These are phyloP conservation scores for Lichtheimia ramosa DNA, from an alignment of 371 early-diverging fungal species.

Conservation along the genomic window DNA sequence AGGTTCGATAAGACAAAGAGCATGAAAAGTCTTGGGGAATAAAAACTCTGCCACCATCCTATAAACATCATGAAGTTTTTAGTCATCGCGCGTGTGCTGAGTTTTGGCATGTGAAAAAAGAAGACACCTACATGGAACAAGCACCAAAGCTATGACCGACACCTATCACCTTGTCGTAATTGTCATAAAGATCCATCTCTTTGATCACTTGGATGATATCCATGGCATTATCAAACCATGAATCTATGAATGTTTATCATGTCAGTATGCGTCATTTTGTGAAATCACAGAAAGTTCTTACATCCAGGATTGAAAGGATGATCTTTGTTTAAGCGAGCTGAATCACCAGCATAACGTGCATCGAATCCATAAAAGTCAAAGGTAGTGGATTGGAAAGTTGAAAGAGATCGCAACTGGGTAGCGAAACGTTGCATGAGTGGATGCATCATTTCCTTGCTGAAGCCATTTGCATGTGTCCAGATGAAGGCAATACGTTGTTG, in stretches of 20 bases:
- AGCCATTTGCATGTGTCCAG: conserved; percentile 43
- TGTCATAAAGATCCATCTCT: conserved; percentile 17
- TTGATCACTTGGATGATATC: conserved; percentile 36
- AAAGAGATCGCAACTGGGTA: conserved; percentile 15
- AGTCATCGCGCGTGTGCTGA: neutral
- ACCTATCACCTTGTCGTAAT: conserved; percentile 29
- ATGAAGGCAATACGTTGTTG: conserved; percentile 23
- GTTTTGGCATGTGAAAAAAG: neutral
- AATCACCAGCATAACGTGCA: conserved; percentile 47
- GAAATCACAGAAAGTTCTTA: neutral
- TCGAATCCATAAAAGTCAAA: conserved; percentile 36
- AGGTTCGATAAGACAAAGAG: conserved; percentile 33
- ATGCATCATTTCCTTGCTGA: conserved; percentile 39
- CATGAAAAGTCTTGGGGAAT: conserved; percentile 34
- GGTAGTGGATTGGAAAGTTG: conserved; percentile 16
- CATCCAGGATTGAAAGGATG: neutral
- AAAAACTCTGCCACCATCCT: conserved; percentile 31
- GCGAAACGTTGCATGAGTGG: conserved; percentile 34
- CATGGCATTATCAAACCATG: conserved; percentile 36
- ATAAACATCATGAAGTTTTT: neutral
- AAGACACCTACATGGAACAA: neutral
- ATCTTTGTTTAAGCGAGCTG: conserved; percentile 31
- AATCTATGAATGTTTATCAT: conserved; percentile 11
- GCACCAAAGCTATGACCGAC: conserved; percentile 46
- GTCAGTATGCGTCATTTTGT: neutral